phyloP scores from a whole-genome alignment of 805 yeast genomes.

The Starmerella roubikii region DNA sequence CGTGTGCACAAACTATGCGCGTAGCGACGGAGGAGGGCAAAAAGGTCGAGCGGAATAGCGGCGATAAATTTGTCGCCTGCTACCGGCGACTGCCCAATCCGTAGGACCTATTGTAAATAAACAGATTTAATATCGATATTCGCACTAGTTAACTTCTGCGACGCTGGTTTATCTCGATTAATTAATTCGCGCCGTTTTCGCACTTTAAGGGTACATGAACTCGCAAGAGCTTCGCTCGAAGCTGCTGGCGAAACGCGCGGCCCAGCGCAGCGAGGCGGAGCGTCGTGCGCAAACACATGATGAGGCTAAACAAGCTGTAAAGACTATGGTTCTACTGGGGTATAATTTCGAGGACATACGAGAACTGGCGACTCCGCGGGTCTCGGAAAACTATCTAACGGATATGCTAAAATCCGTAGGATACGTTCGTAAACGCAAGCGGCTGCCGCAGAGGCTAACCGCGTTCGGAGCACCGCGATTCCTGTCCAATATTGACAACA shows the following conservation, averaged over 20 bases:
- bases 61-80: slow-evolving; percentile 79
- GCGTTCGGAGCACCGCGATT: slow-evolving; percentile 16
- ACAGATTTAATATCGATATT: background rate
- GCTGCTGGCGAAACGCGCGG: slow-evolving; percentile 16
- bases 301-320: slow-evolving; percentile 16
- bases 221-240: slow-evolving; percentile 12
- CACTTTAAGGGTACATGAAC: background rate
- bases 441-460: background rate
- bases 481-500: no score
- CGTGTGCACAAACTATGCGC: slow-evolving; percentile 76
- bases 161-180: no score
- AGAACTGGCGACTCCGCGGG: slow-evolving; percentile 2
- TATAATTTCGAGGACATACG: slow-evolving; percentile 21
- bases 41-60: slow-evolving; percentile 83
- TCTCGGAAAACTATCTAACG: slow-evolving; percentile 8
- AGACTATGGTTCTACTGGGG: slow-evolving; percentile 20
- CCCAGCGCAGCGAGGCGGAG: slow-evolving; percentile 8
- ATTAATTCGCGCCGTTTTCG: no score
- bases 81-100: slow-evolving; percentile 28
- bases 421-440: slow-evolving; percentile 1
- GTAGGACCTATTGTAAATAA: background rate
- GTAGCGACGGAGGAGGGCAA: slow-evolving; percentile 97
- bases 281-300: slow-evolving; percentile 1
- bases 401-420: slow-evolving; percentile 5
- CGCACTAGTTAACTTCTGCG: no score